These are phyloP conservation scores for Trichoderma oligosporum DNA, from an alignment of 2,329 filamentous ascomycete species.

Conservation along the genomic window DNA sequence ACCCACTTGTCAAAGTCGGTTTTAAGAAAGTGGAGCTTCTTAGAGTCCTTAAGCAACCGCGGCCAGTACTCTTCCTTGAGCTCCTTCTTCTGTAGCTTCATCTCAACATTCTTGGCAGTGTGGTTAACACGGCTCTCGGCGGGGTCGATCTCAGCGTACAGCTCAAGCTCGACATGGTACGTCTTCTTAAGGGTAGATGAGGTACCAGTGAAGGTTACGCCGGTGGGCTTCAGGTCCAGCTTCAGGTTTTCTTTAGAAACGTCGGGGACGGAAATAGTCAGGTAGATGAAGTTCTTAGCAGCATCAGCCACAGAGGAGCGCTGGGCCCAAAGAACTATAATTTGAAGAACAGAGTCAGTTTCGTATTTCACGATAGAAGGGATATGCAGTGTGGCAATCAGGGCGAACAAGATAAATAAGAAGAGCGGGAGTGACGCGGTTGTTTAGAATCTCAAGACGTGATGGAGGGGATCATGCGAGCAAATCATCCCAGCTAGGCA, in stretches of 20 bases:
- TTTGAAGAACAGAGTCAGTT: neutral
- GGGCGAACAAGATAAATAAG: neutral
- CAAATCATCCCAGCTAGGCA: neutral
- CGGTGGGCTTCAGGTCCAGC: conserved; percentile 75
- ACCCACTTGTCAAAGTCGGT: conserved; percentile 99
- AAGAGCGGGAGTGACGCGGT: neutral
- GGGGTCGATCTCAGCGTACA: conserved; percentile 87
- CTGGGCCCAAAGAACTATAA: conserved; percentile 91
- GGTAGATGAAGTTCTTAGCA: conserved; percentile 89
- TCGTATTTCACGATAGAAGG: neutral
- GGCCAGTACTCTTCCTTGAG: conserved; percentile 94
- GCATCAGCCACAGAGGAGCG: conserved; percentile 78
- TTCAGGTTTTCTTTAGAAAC: conserved; percentile 71
- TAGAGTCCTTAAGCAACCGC: conserved; percentile 81
- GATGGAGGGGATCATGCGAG: neutral
- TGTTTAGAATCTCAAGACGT: neutral
- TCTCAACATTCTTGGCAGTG: conserved; percentile 80
- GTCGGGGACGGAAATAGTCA: conserved; percentile 86
- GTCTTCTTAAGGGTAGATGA: conserved; percentile 80
- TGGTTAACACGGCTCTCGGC: conserved; percentile 82
- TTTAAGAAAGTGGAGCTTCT: conserved; percentile 94
- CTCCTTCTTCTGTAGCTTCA: conserved; percentile 96
- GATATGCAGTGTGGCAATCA: neutral
- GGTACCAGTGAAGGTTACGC: conserved; percentile 76
- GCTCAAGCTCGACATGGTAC: conserved; percentile 81